Evolutionary conservation across 495 filamentous ascomycete species (phyloP).

Genomic region (Penicillium coprophilum): DNA sequence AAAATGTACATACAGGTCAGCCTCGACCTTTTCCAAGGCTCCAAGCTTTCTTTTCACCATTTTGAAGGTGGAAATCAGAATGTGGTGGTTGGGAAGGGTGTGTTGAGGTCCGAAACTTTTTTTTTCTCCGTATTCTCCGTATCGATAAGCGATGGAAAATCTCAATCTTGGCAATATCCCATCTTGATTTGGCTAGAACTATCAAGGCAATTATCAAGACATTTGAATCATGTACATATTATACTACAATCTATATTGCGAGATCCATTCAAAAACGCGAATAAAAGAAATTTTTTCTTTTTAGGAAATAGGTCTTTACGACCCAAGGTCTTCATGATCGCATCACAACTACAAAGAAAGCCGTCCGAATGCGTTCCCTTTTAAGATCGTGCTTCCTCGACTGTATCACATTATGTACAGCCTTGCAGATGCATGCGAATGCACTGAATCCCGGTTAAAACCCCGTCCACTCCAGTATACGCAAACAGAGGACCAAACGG

Average conservation of each 20-base stretch:
- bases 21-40: constrained; percentile 92
- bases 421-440: constrained; percentile 48
- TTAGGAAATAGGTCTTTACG: constrained; percentile 37
- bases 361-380: constrained; percentile 43
- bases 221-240: not conserved
- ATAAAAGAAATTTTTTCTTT: constrained; percentile 36
- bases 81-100: constrained; percentile 24
- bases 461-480: constrained; percentile 51
- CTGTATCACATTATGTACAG: constrained; percentile 49
- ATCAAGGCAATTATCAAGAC: not conserved
- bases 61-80: constrained; percentile 14
- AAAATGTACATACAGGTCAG: constrained; percentile 62
- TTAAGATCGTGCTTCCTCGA: constrained; percentile 43
- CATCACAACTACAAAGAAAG: constrained; percentile 51
- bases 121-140: constrained; percentile 44
- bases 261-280: constrained; percentile 10
- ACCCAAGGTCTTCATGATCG: constrained; percentile 46
- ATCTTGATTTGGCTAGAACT: constrained; percentile 10
- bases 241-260: not conserved
- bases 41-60: constrained; percentile 87
- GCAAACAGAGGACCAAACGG: constrained; percentile 49
- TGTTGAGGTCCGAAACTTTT: constrained; percentile 40
- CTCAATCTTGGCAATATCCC: constrained; percentile 8
- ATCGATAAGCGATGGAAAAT: constrained; percentile 46
- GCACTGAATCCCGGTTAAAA: constrained; percentile 49